These are phyloP conservation scores for Phytophthora parvispora DNA, from an alignment of 352 stramenopile genomes.

Conservation along the genomic window DNA sequence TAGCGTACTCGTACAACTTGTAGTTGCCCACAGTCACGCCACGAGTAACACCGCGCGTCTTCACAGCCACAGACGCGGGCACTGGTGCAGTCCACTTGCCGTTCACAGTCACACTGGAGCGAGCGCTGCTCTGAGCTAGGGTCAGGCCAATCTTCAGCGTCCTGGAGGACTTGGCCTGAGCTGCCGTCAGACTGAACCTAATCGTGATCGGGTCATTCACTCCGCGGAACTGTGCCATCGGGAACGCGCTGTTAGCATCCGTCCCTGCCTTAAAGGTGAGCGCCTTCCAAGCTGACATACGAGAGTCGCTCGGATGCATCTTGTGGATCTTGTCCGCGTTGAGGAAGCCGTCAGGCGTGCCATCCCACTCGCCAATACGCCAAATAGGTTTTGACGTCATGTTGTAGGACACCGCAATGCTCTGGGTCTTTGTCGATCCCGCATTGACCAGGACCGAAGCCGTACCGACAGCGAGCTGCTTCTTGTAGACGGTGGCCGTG, in stretches of 20 bases:
- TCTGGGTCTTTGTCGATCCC: conserved; percentile 18
- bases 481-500: conserved; percentile 59
- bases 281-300: conserved; percentile 45
- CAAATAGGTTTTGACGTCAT: conserved; percentile 42
- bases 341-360: conserved; percentile 51
- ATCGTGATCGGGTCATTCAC: conserved; percentile 54
- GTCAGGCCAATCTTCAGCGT: conserved; percentile 57
- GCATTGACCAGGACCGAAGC: conserved; percentile 29
- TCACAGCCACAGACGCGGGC: conserved; percentile 46
- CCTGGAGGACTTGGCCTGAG: conserved; percentile 25
- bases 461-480: conserved; percentile 49
- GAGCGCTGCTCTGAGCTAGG: conserved; percentile 50
- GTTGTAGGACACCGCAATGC: conserved; percentile 42
- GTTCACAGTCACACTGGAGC: conserved; percentile 49
- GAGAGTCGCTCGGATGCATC: conserved; percentile 60
- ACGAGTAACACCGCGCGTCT: conserved; percentile 57
- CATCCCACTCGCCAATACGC: conserved; percentile 46
- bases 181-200: conserved; percentile 37
- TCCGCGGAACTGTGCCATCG: conserved; percentile 58
- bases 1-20: conserved; percentile 60
- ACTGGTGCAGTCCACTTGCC: conserved; percentile 43
- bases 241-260: conserved; percentile 35
- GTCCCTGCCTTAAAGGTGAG: conserved; percentile 32
- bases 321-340: conserved; percentile 66
- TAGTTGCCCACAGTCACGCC: conserved; percentile 61